Evolutionary conservation across 768 basidiomycete species (phyloP).

Genomic region (Suillus fuscotomentosus): DNA sequence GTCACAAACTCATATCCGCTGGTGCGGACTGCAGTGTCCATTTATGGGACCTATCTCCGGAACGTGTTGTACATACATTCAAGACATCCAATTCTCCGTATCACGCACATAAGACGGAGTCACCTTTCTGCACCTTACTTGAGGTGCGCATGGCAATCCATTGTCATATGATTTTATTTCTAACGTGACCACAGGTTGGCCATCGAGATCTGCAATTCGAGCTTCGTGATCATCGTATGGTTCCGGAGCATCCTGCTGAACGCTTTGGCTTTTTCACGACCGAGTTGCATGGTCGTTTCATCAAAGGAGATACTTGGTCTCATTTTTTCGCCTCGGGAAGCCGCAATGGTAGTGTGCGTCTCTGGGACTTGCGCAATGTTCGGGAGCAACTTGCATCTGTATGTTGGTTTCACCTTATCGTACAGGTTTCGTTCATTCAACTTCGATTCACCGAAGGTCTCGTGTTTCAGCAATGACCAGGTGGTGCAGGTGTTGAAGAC

Average conservation of each 20-base stretch:
- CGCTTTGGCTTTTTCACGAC: constrained; percentile 43
- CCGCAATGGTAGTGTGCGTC: constrained; percentile 37
- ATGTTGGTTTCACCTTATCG: constrained; percentile 8
- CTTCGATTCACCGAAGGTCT: constrained; percentile 24
- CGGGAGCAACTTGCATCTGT: constrained; percentile 24
- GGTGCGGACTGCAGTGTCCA: constrained; percentile 48
- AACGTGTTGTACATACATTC: constrained; percentile 39
- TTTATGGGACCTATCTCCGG: constrained; percentile 46
- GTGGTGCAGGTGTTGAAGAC: constrained; percentile 38
- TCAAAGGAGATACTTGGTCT: constrained; percentile 36
- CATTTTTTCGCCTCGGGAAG: constrained; percentile 44
- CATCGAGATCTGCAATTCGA: constrained; percentile 54
- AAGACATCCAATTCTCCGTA: constrained; percentile 43
- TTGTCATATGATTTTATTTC: not conserved
- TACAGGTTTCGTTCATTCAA: not conserved
- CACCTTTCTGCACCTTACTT: constrained; percentile 40
- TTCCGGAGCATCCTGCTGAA: constrained; percentile 34
- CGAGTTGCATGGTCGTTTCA: constrained; percentile 41
- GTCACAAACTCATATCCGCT: constrained; percentile 45
- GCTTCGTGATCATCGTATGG: constrained; percentile 44
- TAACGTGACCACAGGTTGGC: constrained; percentile 34
- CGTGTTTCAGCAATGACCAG: constrained; percentile 33
- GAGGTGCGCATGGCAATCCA: constrained; percentile 34
- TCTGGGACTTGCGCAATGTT: constrained; percentile 49
- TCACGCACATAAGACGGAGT: constrained; percentile 38